Base-by-base conservation (phyloP, 306 rosid genomes). In the Sophora flavescens region DNA sequence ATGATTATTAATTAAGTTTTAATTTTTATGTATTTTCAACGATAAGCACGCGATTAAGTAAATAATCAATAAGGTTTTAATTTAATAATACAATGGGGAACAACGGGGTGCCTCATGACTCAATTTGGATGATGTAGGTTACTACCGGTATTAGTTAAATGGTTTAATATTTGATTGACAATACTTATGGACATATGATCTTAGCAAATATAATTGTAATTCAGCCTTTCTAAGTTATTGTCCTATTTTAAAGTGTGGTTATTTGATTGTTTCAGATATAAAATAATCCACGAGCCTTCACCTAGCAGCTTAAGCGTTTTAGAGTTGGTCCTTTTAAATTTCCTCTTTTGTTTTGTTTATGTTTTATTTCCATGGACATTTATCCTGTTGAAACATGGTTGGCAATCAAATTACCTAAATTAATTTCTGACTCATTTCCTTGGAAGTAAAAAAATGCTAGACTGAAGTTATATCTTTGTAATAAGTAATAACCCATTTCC, bases 121-220 rank as follows among this genome's bases (percentile, higher is more conserved):
- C 62, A 67, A 80, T 77, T 73, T 73, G 58, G 56, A 59, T 76
- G 57, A 13, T 35, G 16, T 69, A 61, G 13, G 57, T 80, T 35
- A 38, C 41, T 51, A 26, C 45, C 32, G 26, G 80, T 35, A 7
- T 63, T 44, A 44, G 14, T 44, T 8, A 9, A 11, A 9, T 44
- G 50, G n/a, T 10, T 10, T 9, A 44, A 44, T 44, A 44, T 44
- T 44, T 44, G 14, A 44, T 44, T 44, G 48, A 44, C 10, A 14
- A 44, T 44, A 44, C 48, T 44, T 10, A 44, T 44, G 48, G 48
- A 44, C 48, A 9, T 9, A 10, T 9, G 10, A 44, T 9, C 50
- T 44, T 44, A 44, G n/a, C 50, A 44, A 10, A 44, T 44, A 44
- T 44, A 44, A 44, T 44, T 44, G 2, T 44, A 11, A 44, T 44